Conservation (phyloP, 208 protist genomes). For the Leishmania arabica region DNA sequence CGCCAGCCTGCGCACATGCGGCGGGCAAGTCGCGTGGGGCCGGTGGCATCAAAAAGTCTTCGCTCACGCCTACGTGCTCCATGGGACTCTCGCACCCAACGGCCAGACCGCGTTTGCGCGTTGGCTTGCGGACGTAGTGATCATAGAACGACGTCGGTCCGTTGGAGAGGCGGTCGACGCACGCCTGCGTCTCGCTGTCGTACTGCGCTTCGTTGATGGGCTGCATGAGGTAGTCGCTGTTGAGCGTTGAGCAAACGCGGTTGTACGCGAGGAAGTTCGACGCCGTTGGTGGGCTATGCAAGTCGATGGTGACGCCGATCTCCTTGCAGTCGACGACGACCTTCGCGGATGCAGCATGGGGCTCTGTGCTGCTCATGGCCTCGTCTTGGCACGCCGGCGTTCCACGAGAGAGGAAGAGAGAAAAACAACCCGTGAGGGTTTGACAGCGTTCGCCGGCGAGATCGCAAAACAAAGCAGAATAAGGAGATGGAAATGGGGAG, state of each 20-base stretch:
- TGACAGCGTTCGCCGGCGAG: not conserved
- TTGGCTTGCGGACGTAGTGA: slow-evolving; percentile 51
- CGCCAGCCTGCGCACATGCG: slow-evolving; percentile 16
- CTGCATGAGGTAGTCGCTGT: slow-evolving; percentile 66
- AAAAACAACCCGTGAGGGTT: not conserved
- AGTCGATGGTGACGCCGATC: slow-evolving; percentile 38
- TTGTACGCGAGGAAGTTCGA: slow-evolving; percentile 66
- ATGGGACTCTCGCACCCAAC: slow-evolving; percentile 48
- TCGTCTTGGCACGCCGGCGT: not conserved
- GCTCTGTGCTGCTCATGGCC: slow-evolving; percentile 7
- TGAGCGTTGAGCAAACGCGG: slow-evolving; percentile 40
- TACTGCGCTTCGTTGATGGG: slow-evolving; percentile 77
- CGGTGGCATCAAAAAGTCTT: slow-evolving; percentile 40
- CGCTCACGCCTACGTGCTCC: slow-evolving; percentile 25
- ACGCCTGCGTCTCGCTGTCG: slow-evolving; percentile 75
- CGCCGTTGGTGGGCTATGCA: slow-evolving; percentile 41
- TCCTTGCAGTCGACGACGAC: slow-evolving; percentile 32
- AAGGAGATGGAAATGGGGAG: not conserved
- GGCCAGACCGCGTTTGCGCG: slow-evolving; percentile 46
- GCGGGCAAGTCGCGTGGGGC: slow-evolving; percentile 34
- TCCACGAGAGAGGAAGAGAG: not conserved
- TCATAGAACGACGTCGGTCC: slow-evolving; percentile 56
- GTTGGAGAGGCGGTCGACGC: slow-evolving; percentile 50
- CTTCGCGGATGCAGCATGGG: slow-evolving; percentile 2
- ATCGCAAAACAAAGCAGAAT: not conserved